Conservation (phyloP, 2,329 filamentous ascomycete species). For the Clarireedia homoeocarpa region DNA sequence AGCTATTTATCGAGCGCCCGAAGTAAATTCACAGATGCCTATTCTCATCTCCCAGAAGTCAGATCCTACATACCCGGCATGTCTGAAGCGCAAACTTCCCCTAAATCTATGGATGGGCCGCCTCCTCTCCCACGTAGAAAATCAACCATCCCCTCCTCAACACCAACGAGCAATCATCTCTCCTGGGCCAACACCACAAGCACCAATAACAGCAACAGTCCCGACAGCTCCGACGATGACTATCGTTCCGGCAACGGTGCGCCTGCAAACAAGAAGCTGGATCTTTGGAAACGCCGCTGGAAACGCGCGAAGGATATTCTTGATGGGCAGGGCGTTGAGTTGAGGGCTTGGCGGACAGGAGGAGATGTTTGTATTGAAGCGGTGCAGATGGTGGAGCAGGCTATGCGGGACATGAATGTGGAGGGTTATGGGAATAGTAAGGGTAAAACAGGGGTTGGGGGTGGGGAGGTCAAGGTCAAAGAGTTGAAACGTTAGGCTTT, state of each 20-base stretch:
- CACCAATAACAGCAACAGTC: constrained; percentile 13
- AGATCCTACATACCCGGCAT: constrained; percentile 24
- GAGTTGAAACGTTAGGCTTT: constrained; percentile 22
- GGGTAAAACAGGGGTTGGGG: constrained; percentile 25
- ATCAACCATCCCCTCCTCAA: constrained; percentile 6
- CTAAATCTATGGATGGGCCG: constrained; percentile 9
- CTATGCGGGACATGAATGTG: constrained; percentile 38
- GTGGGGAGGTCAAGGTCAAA: constrained; percentile 29
- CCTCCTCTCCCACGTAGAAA: constrained; percentile 20
- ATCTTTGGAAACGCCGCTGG: constrained; percentile 63
- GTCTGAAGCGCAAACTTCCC: not conserved
- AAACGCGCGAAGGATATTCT: constrained; percentile 55
- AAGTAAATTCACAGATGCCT: constrained; percentile 25
- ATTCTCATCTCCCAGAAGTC: constrained; percentile 28
- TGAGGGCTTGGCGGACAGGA: constrained; percentile 68
- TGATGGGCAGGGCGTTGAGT: constrained; percentile 54
- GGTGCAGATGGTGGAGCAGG: constrained; percentile 52
- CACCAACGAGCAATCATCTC: constrained; percentile 8
- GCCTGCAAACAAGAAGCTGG: constrained; percentile 56
- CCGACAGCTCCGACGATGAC: constrained; percentile 26
- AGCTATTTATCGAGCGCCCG: constrained; percentile 25
- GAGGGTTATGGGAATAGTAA: constrained; percentile 26
- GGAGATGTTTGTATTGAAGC: constrained; percentile 62
- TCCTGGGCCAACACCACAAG: constrained; percentile 10
- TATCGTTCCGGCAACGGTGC: constrained; percentile 12